Base-by-base conservation (phyloP, 257 asterid species). In the Echium plantagineum region DNA sequence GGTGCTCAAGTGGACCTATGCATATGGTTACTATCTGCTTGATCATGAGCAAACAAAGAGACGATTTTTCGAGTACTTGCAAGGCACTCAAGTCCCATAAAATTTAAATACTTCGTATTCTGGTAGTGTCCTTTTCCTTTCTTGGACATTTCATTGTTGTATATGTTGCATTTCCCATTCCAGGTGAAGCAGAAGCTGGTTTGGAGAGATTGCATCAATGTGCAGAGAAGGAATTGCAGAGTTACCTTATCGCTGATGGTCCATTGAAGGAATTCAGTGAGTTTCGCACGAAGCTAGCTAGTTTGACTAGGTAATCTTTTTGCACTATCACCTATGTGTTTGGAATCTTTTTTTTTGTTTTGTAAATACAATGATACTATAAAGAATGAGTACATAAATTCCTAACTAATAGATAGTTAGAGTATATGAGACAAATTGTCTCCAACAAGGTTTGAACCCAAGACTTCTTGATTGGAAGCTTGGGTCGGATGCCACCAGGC, bases 141-240 rank as follows among this genome's bases (percentile, higher is more conserved):
- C 22, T 15, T n/a, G 19, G 16, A 12, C 22, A 2, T 19, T 53
- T 0, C 2, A 53, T 18, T 6, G 13, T 5, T 53, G 5, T 53
- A 53, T n/a, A 53, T 53, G 15, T 19, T n/a, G 28, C 22, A 18
- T 53, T 16, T 56, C 4, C 31, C 48, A 17, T 38, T 73, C 63
- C 66, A 86, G 95, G 95, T 61, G 94, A 93, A 80, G 98, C 98
- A 5, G 98, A 93, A 79, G 87, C 87, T 53, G 94, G 94, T 62
- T 72, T 93, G 75, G 98, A 89, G 82, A 84, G 95, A 85, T 94
- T 93, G 75, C 98, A 93, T 76, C 94, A 75, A 46, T 93, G 98
- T 84, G 94, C 89, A 35, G 98, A 93, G 83, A 93, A 93, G 73
- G 97, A 93, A 76, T 77, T 93, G 56, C 80, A 74, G 75, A 74